Evolutionary conservation across 2,329 filamentous ascomycete species (phyloP).

Genomic region (Apiospora kogelbergensis): DNA sequence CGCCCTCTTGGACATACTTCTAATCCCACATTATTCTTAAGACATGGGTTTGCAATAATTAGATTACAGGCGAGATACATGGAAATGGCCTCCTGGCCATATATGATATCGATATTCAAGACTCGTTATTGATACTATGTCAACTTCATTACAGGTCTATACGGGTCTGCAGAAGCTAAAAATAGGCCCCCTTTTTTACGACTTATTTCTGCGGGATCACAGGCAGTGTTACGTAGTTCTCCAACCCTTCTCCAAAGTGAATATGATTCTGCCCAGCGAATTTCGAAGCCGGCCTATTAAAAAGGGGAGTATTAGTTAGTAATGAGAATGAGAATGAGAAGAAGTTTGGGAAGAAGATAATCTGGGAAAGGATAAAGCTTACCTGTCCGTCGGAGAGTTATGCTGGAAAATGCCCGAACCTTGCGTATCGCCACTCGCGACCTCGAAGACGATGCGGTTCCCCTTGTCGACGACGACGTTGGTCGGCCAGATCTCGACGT

Average conservation of each 20-base stretch:
- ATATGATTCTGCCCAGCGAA: conserved; percentile 46
- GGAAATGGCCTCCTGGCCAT: neutral
- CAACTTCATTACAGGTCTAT: neutral
- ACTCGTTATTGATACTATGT: neutral
- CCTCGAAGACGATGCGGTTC: conserved; percentile 45
- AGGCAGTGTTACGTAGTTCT: conserved; percentile 48
- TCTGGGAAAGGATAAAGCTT: conserved; percentile 16
- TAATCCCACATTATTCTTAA: neutral
- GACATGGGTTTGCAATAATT: neutral
- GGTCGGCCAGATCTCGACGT: conserved; percentile 66
- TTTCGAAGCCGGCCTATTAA: conserved; percentile 34
- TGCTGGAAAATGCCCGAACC: conserved; percentile 51
- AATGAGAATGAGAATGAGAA: neutral
- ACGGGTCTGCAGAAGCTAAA: neutral
- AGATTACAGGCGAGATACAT: no score
- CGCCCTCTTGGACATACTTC: no score
- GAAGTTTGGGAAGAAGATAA: no score
- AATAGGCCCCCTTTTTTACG: neutral
- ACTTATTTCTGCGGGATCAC: conserved; percentile 40
- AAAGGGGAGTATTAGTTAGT: neutral
- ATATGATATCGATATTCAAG: neutral
- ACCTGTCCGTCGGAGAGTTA: conserved; percentile 41
- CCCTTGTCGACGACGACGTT: conserved; percentile 55
- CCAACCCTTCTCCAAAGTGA: conserved; percentile 41
- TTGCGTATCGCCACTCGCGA: conserved; percentile 49